Evolutionary conservation across 306 rosid genomes (phyloP).

Genomic region (Vigna mungo): DNA sequence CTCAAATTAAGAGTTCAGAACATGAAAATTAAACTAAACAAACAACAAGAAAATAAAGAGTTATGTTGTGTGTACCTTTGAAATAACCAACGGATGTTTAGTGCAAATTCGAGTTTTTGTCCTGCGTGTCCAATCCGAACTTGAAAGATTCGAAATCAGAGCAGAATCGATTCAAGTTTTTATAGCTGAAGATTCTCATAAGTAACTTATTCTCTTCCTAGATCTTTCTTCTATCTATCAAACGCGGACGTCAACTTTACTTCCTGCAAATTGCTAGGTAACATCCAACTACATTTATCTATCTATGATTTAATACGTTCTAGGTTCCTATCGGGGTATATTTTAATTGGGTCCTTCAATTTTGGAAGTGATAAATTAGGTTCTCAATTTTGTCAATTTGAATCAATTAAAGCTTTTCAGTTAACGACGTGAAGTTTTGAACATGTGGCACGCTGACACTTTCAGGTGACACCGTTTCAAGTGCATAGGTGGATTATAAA

Average conservation of each 20-base stretch:
- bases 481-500: too few species aligned
- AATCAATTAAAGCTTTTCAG: too few species aligned
- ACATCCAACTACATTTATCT: neutral
- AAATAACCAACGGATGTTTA: neutral
- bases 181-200: neutral
- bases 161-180: neutral
- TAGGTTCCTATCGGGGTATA: too few species aligned
- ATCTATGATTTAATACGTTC: too few species aligned
- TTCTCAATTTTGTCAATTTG: too few species aligned
- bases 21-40: neutral
- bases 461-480: too few species aligned
- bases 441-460: too few species aligned
- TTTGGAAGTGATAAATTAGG: too few species aligned
- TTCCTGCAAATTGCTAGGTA: neutral
- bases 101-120: neutral
- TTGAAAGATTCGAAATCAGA: neutral
- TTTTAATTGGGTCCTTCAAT: too few species aligned
- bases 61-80: neutral
- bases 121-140: neutral
- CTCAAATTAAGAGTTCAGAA: neutral
- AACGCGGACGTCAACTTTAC: neutral
- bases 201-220: neutral
- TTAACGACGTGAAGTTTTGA: too few species aligned
- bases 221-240: neutral
- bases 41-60: neutral